phyloP scores from a whole-genome alignment of 306 rosid genomes.

The Adenanthera pavonina region DNA sequence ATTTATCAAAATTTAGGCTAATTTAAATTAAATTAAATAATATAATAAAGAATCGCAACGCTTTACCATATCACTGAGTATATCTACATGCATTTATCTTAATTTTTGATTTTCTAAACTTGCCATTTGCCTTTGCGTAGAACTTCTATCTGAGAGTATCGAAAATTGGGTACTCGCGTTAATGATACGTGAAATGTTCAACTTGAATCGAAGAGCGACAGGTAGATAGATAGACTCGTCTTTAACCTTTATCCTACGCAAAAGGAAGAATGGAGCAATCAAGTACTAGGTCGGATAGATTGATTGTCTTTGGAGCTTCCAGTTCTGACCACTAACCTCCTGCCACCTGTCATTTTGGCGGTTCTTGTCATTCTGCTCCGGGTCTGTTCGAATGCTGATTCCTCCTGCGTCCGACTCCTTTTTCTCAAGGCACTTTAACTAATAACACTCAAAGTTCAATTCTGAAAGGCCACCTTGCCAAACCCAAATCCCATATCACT shows the following conservation, averaged over 20 bases:
- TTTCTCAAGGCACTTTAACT: constrained; percentile 20
- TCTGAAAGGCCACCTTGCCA: not conserved
- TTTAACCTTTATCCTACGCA: not conserved
- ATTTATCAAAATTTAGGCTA: no score
- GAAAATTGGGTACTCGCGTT: not conserved
- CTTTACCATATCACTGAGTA: no score
- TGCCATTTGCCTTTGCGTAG: no score
- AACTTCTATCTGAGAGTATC: no score
- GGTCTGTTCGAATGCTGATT: not conserved
- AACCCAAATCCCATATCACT: not conserved
- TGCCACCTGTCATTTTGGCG: constrained; percentile 46
- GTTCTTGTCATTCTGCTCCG: constrained; percentile 11
- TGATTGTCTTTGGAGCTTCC: constrained; percentile 31
- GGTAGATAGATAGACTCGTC: no score
- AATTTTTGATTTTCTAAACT: no score
- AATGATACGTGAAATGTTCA: not conserved
- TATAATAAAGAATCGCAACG: no score
- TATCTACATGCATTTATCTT: no score
- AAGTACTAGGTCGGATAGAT: constrained; percentile 36
- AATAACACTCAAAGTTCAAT: not conserved
- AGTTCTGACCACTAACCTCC: constrained; percentile 23
- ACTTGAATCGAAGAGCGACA: no score
- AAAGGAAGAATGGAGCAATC: not conserved
- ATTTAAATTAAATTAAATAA: no score
- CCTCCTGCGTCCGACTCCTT: not conserved